Conservation (phyloP, 148 eudicot species). For the Rhododendron griersonianum region DNA sequence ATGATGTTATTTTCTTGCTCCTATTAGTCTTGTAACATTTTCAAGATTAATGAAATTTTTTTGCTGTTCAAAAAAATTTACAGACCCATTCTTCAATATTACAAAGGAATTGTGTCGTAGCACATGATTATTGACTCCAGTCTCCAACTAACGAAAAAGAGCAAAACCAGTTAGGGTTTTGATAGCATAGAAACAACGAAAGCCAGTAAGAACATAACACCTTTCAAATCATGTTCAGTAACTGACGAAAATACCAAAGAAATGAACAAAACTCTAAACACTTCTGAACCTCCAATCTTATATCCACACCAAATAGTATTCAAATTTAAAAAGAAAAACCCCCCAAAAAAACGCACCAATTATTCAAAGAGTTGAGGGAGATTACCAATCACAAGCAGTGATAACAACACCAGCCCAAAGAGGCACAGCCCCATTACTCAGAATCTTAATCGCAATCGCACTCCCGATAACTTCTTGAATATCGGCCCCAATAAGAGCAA, state of each 20-base stretch:
- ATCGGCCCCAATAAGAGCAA: conserved; percentile 86
- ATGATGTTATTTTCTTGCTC: no score
- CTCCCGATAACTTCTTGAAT: conserved; percentile 99
- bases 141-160: neutral
- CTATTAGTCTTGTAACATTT: no score
- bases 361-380: neutral
- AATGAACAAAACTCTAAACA: neutral
- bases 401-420: conserved; percentile 97
- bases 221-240: neutral
- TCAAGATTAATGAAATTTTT: no score
- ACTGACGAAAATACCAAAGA: neutral
- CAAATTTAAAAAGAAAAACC: neutral
- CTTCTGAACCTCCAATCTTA: neutral
- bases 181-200: neutral
- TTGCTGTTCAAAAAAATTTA: neutral
- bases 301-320: neutral
- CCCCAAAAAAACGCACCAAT: neutral
- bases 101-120: neutral
- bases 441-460: conserved; percentile 88
- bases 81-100: neutral
- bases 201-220: neutral
- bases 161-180: neutral
- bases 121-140: neutral
- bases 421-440: conserved; percentile 73
- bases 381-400: conserved; percentile 91